phyloP scores from a whole-genome alignment of 306 rosid genomes.

The Pachyrhizus erosus region DNA sequence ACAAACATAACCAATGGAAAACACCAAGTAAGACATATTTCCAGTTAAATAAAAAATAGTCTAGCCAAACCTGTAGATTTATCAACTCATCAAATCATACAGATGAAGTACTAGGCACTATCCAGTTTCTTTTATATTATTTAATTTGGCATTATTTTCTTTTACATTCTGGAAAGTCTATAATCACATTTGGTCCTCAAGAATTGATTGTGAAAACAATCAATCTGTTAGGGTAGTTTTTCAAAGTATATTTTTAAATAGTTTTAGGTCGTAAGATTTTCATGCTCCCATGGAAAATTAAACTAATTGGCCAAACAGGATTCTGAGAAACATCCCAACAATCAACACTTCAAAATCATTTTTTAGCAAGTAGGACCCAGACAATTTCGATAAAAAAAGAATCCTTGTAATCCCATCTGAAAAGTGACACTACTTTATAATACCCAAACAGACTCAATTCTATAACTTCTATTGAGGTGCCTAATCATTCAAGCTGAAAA shows the following conservation, averaged over 20 bases:
- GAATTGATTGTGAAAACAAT: not conserved
- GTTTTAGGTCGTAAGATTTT: not conserved
- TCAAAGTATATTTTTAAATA: not conserved
- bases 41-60: not conserved
- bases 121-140: not conserved
- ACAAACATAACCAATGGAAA: not conserved
- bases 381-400: not conserved
- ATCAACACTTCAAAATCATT: not conserved
- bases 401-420: not conserved
- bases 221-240: not conserved
- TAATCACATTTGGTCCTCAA: too few relatives aligned
- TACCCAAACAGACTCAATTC: not conserved
- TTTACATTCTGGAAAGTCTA: not conserved
- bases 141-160: not conserved
- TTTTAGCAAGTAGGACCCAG: not conserved
- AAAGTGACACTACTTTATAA: not conserved
- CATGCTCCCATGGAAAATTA: not conserved
- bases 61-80: not conserved
- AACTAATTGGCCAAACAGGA: not conserved
- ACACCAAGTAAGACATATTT: not conserved
- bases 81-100: not conserved
- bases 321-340: not conserved
- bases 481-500: slow-evolving; percentile 12
- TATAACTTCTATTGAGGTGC: not conserved
- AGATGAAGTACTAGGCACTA: not conserved